Base-by-base conservation (phyloP, 345 rosid species). In the Sonneratia caseolaris region DNA sequence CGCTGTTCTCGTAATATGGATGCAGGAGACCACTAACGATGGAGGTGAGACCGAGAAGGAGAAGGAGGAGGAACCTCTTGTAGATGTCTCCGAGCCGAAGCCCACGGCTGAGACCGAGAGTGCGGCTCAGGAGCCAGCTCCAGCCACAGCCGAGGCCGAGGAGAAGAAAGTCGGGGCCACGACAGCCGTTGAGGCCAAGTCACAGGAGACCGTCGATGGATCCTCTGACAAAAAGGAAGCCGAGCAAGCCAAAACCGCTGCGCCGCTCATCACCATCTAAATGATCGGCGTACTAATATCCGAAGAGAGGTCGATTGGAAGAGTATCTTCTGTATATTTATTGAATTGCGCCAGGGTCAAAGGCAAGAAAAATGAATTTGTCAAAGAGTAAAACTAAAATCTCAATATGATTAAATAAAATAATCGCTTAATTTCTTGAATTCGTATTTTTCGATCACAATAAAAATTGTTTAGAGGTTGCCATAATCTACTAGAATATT, bases 61-160 rank as follows among this genome's bases (percentile, higher is more conserved):
- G 18, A 62, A 62, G 66, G 38, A 62, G 37, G 76, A 62, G 37
- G 76, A 67, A 21, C 76, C 76, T 2, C 21, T 74, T 49, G 72
- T 74, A 42, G 76, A 74, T 55, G 67, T 74, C 42, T 68, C 71
- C 47, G 76, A 68, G 57, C 67, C 76, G 11, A 47, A 68, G 37
- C 53, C 76, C 6, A 66, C 21, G 19, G 66, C 43, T 16, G 73
- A 73, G 66, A 40, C 15, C 15, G 71, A 19, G 35, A 56, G 49
- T 11, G 18, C 48, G 43, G 12, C 69, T 3, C 66, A 36, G 68
- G 71, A 66, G 70, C 22, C 16, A 24, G 65, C 16, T 27, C 36
- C 35, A 27, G 65, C 36, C 65, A 45, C 51, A 16, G 42, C 42
- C 11, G 74, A 72, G 74, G 69, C 59, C 6, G 48, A 9, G 47